phyloP scores from a whole-genome alignment of 2,329 filamentous ascomycete genomes.

The Colletotrichum aenigma region DNA sequence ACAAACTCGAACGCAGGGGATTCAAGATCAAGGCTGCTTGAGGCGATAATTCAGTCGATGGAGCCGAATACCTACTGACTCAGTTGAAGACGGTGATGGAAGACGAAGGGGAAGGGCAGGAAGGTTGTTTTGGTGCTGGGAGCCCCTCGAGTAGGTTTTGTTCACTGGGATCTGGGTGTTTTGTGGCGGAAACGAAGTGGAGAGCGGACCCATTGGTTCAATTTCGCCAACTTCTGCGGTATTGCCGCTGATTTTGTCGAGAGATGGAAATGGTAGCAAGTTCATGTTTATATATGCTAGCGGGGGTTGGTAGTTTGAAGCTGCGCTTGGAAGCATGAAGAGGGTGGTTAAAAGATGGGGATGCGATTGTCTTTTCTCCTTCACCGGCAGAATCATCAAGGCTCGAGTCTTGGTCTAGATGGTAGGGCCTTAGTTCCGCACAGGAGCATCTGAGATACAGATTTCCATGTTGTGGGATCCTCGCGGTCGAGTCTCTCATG shows the following conservation, averaged over 20 bases:
- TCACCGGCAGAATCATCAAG: too few relatives aligned
- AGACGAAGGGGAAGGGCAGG: not conserved
- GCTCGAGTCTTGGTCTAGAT: too few relatives aligned
- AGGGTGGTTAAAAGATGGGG: too few relatives aligned
- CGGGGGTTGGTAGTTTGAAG: too few relatives aligned
- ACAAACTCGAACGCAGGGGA: not conserved
- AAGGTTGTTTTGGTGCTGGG: not conserved
- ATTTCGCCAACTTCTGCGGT: not conserved
- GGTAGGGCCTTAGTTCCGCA: too few relatives aligned
- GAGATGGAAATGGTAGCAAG: not conserved
- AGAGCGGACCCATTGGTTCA: too few relatives aligned
- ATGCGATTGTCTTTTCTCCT: too few relatives aligned
- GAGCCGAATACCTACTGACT: not conserved
- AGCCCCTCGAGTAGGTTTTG: not conserved
- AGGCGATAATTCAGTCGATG: fast-evolving
- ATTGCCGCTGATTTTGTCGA: not conserved
- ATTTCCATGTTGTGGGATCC: not conserved
- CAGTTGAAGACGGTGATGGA: not conserved
- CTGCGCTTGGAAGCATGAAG: too few relatives aligned
- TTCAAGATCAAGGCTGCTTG: too few relatives aligned
- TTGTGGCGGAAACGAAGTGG: fast-evolving
- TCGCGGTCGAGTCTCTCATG: not conserved
- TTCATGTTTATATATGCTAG: not conserved
- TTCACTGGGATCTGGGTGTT: not conserved
- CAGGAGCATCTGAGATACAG: too few relatives aligned